These are phyloP conservation scores for Drechslerella stenobrocha DNA, from an alignment of 2,329 filamentous ascomycete species.

Conservation along the genomic window DNA sequence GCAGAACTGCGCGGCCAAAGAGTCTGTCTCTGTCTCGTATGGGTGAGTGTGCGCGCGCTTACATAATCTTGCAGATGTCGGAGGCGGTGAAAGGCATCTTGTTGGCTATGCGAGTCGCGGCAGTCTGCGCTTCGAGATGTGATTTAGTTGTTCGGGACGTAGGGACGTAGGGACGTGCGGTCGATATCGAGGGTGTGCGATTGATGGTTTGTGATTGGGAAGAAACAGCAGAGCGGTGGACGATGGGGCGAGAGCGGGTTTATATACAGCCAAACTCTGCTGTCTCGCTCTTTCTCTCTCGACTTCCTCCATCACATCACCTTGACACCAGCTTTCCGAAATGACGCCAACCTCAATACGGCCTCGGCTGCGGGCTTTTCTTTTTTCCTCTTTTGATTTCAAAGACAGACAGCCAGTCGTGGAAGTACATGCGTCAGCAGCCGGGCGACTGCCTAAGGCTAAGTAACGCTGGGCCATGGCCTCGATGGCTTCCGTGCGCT, in stretches of 20 bases:
- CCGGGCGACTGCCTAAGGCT: background rate
- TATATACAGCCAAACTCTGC: slow-evolving; percentile 34
- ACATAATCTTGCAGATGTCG: slow-evolving; percentile 72
- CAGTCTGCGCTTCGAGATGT: slow-evolving; percentile 17
- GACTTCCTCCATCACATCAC: slow-evolving; percentile 18
- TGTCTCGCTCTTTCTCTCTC: slow-evolving; percentile 13
- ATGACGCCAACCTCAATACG: slow-evolving; percentile 33
- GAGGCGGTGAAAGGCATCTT: slow-evolving; percentile 66
- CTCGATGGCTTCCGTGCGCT: too few relatives aligned
- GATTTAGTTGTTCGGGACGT: slow-evolving; percentile 17
- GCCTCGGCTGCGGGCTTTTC: slow-evolving; percentile 21
- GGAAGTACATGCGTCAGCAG: background rate
- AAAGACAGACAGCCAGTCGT: slow-evolving; percentile 12
- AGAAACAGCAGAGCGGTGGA: slow-evolving; percentile 3
- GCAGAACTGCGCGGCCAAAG: too few relatives aligned
- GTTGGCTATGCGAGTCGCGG: slow-evolving; percentile 23
- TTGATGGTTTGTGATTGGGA: slow-evolving; percentile 23
- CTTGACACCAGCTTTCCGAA: slow-evolving; percentile 14
- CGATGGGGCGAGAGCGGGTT: slow-evolving; percentile 22
- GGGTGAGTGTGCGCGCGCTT: slow-evolving; percentile 9
- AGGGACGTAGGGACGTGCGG: background rate
- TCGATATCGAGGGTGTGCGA: slow-evolving; percentile 21
- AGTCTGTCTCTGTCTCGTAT: too few relatives aligned
- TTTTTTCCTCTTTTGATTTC: slow-evolving; percentile 15
- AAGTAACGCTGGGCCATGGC: too few relatives aligned